phyloP scores from a whole-genome alignment of 2,329 filamentous ascomycete genomes.

The Purpureocillium lavendulum region DNA sequence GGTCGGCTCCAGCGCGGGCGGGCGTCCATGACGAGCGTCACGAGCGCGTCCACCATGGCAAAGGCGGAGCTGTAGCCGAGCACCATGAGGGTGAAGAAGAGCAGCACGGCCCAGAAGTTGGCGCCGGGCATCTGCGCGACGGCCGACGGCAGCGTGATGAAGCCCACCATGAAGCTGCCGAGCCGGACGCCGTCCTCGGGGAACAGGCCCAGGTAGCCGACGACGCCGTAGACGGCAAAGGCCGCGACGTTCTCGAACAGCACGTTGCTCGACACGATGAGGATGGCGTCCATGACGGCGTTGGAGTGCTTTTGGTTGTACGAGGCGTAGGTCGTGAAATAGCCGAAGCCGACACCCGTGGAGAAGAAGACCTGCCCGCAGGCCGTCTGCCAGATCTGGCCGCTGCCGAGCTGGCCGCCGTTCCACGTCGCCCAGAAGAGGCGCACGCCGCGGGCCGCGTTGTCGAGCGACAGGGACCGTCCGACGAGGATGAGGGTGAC shows the following conservation, averaged over 20 bases:
- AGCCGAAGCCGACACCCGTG: constrained; percentile 49
- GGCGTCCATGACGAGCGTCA: constrained; percentile 44
- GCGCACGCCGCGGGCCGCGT: constrained; percentile 42
- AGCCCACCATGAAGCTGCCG: constrained; percentile 48
- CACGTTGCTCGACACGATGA: constrained; percentile 47
- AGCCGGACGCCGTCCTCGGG: constrained; percentile 30
- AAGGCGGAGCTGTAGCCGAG: constrained; percentile 51
- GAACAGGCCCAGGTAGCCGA: constrained; percentile 34
- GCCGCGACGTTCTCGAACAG: constrained; percentile 46
- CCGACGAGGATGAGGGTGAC: constrained; percentile 49
- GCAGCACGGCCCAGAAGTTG: constrained; percentile 49
- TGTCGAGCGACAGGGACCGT: constrained; percentile 42
- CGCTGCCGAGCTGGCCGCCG: constrained; percentile 38
- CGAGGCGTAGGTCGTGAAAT: constrained; percentile 49
- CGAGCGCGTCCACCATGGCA: constrained; percentile 49
- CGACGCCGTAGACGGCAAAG: constrained; percentile 44
- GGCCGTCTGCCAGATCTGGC: constrained; percentile 50
- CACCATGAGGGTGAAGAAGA: constrained; percentile 51
- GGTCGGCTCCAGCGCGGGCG: constrained; percentile 38
- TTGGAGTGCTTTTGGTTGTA: constrained; percentile 51
- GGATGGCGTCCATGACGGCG: constrained; percentile 48
- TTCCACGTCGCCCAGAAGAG: constrained; percentile 39
- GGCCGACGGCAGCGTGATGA: constrained; percentile 48
- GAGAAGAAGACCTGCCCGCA: constrained; percentile 53
- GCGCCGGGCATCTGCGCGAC: constrained; percentile 47